phyloP scores from a whole-genome alignment of 2,329 filamentous ascomycete species.

The Cladosporium sp. region DNA sequence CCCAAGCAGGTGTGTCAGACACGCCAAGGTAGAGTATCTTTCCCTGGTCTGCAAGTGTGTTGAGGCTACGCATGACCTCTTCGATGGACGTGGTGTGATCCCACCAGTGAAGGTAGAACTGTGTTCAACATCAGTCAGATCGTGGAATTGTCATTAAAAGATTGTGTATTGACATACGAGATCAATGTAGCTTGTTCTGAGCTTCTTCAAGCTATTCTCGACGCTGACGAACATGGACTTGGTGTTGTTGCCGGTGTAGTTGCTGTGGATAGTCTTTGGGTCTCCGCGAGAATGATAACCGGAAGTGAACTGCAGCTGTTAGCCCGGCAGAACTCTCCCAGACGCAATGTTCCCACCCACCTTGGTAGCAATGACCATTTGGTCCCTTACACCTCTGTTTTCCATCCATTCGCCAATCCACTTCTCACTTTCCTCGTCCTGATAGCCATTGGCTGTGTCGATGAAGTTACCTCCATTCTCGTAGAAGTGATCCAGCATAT shows the following conservation, averaged over 20 bases:
- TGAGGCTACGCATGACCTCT: conserved; percentile 36
- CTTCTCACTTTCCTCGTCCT: conserved; percentile 43
- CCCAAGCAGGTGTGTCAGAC: conserved; percentile 36
- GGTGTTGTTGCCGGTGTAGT: conserved; percentile 39
- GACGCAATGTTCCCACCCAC: not conserved
- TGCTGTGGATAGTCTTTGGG: conserved; percentile 32
- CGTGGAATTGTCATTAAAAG: not conserved
- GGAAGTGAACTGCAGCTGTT: conserved; percentile 22
- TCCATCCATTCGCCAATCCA: conserved; percentile 51
- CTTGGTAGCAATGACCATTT: conserved; percentile 42
- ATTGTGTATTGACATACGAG: conserved; percentile 5
- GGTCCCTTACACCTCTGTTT: conserved; percentile 38
- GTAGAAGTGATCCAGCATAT: conserved; percentile 45
- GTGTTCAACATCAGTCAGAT: not conserved
- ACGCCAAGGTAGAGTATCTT: conserved; percentile 38
- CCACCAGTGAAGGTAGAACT: conserved; percentile 30
- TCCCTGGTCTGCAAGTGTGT: conserved; percentile 31
- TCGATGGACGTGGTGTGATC: conserved; percentile 46
- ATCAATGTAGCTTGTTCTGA: conserved; percentile 20
- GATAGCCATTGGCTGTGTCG: conserved; percentile 48
- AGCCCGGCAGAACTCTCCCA: too few relatives aligned
- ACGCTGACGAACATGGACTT: conserved; percentile 36
- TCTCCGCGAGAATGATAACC: conserved; percentile 23
- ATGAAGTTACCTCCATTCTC: conserved; percentile 50
- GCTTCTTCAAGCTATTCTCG: conserved; percentile 32